Evolutionary conservation across 768 basidiomycete species (phyloP).

Genomic region (Xerocomellus amylosporus): DNA sequence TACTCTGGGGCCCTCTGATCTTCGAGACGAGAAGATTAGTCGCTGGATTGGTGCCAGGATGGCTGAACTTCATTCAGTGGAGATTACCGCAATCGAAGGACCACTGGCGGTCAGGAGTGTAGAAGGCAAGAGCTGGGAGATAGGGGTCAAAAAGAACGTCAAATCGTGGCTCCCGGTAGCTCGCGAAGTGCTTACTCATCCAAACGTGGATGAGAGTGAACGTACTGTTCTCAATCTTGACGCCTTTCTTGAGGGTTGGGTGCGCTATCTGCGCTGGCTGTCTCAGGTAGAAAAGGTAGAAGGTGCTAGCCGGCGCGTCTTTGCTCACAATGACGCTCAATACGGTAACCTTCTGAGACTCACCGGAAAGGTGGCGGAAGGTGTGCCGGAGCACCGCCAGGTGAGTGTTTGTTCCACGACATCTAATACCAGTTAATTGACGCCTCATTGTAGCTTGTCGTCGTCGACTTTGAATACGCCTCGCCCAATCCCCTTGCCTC

Average conservation of each 20-base stretch:
- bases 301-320: slow-evolving; percentile 64
- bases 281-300: slow-evolving; percentile 54
- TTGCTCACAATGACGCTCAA: slow-evolving; percentile 94
- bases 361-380: slow-evolving; percentile 46
- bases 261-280: slow-evolving; percentile 68
- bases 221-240: slow-evolving; percentile 62
- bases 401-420: slow-evolving; percentile 39
- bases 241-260: slow-evolving; percentile 61
- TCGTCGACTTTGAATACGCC: slow-evolving; percentile 98
- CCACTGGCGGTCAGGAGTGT: slow-evolving; percentile 36
- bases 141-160: slow-evolving; percentile 65
- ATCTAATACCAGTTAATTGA: slow-evolving; percentile 10
- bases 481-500: slow-evolving; percentile 88
- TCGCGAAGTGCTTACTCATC: slow-evolving; percentile 67
- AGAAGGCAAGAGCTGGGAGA: slow-evolving; percentile 50
- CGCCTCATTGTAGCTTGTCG: slow-evolving; percentile 66
- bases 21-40: slow-evolving; percentile 73
- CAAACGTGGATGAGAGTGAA: slow-evolving; percentile 43
- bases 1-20: slow-evolving; percentile 72
- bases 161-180: slow-evolving; percentile 70
- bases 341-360: slow-evolving; percentile 89
- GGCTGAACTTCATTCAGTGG: slow-evolving; percentile 94
- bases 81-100: slow-evolving; percentile 64
- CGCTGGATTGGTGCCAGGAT: slow-evolving; percentile 90
- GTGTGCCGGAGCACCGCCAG: slow-evolving; percentile 72